These are phyloP conservation scores for Diddensiella santjacobensis DNA, from an alignment of 805 yeast genomes.

Conservation along the genomic window DNA sequence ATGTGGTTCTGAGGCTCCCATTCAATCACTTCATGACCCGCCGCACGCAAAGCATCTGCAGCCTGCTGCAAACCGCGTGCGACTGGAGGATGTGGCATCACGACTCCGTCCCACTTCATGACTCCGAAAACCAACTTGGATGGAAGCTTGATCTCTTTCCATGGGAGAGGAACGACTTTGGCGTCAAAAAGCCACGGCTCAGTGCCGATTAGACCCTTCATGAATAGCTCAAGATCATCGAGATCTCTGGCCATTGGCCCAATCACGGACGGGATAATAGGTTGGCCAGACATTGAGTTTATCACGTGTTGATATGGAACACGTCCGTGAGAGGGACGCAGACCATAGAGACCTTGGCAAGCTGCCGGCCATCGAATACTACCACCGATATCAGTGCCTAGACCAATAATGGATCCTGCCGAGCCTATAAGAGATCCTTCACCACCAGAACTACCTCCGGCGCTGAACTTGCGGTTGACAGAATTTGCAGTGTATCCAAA, in stretches of 20 bases:
- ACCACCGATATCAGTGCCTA: constrained; percentile 54
- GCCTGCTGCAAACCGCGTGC: constrained; percentile 41
- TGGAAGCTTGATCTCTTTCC: constrained; percentile 10
- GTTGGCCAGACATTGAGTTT: constrained; percentile 47
- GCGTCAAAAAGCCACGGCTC: constrained; percentile 21
- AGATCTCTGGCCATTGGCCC: constrained; percentile 66
- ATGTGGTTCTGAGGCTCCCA: constrained; percentile 24
- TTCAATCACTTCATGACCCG: constrained; percentile 26
- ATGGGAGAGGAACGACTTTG: constrained; percentile 13
- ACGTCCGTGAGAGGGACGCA: constrained; percentile 46
- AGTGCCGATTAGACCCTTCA: constrained; percentile 38
- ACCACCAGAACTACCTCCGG: constrained; percentile 56
- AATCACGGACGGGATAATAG: constrained; percentile 56
- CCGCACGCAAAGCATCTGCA: constrained; percentile 20
- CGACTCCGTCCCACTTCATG: constrained; percentile 36
- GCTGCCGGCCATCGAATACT: constrained; percentile 48
- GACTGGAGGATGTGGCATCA: constrained; percentile 50
- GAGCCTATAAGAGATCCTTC: constrained; percentile 47
- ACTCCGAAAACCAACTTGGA: constrained; percentile 13
- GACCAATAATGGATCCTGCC: constrained; percentile 46
- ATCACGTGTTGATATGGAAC: constrained; percentile 34
- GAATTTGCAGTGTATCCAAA: constrained; percentile 49
- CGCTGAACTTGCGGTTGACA: constrained; percentile 38
- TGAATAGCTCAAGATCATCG: constrained; percentile 64
- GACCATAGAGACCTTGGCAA: constrained; percentile 39